phyloP scores from a whole-genome alignment of 2,329 filamentous ascomycete genomes.

The Pezicula carpinea region DNA sequence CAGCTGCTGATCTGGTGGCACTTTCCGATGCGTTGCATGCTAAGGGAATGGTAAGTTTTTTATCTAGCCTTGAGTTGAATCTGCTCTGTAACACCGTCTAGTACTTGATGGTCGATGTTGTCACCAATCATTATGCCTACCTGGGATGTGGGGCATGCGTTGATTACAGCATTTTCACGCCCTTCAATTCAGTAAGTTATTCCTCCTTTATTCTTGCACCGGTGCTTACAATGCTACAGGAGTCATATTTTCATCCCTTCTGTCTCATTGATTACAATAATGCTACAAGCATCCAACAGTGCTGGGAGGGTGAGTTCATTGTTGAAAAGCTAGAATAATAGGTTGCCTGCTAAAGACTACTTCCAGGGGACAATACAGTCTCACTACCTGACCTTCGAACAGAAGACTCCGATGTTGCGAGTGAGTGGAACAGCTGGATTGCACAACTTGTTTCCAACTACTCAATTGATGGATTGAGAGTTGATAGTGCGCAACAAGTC shows the following conservation, averaged over 20 bases:
- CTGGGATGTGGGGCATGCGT: conserved; percentile 28
- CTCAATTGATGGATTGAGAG: conserved; percentile 43
- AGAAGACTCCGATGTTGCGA: conserved; percentile 18
- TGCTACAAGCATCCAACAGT: conserved; percentile 21
- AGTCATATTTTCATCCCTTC: conserved; percentile 29
- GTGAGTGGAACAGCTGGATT: conserved; percentile 21
- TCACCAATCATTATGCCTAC: conserved; percentile 43
- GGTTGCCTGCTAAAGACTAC: neutral
- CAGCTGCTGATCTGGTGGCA: conserved; percentile 39
- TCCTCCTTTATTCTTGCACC: conserved; percentile 16
- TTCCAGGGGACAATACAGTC: conserved; percentile 19
- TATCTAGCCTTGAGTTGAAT: conserved; percentile 17
- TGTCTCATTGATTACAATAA: conserved; percentile 32
- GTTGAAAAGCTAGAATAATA: neutral
- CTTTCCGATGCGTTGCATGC: conserved; percentile 39
- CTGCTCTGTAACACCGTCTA: neutral
- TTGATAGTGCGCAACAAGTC: conserved; percentile 45
- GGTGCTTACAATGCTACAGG: conserved; percentile 7
- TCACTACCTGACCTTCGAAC: conserved; percentile 27
- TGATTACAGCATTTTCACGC: conserved; percentile 31
- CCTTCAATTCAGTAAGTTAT: conserved; percentile 30
- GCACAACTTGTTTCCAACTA: conserved; percentile 23
- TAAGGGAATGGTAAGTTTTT: conserved; percentile 36
- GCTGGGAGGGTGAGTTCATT: conserved; percentile 2
- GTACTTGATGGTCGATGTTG: conserved; percentile 48